Percentiles rank a stretch among this genome's conserved stretches.
Evolutionary conservation across 1,139 yeast genomes (phyloP).

Genomic region (Zygoascus sp.): DNA sequence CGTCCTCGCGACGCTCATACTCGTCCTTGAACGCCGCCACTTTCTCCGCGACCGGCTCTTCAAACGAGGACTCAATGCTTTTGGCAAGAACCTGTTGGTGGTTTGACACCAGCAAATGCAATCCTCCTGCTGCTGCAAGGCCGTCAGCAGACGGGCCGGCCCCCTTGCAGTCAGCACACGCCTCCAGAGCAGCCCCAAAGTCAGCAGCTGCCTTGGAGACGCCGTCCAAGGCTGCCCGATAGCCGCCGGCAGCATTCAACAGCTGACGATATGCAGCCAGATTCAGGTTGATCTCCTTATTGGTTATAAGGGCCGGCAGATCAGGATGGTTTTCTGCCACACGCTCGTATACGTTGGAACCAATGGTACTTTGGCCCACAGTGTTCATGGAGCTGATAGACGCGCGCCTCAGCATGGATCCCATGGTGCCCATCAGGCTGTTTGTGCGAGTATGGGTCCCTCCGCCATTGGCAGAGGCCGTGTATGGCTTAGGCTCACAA

Average conservation of each 20-base stretch:
- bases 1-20: conserved; percentile 42
- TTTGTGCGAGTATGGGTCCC: conserved; percentile 10
- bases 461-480: neutral
- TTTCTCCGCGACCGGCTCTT: conserved; percentile 46
- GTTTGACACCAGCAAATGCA: conserved; percentile 71
- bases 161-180: conserved; percentile 65
- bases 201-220: conserved; percentile 64
- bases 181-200: conserved; percentile 69
- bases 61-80: conserved; percentile 50
- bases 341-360: conserved; percentile 17
- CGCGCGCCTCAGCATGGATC: conserved; percentile 20
- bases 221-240: conserved; percentile 46
- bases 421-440: conserved; percentile 12
- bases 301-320: conserved; percentile 55
- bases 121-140: conserved; percentile 66
- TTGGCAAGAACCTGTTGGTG: conserved; percentile 69
- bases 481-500: neutral
- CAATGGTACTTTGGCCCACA: conserved; percentile 17
- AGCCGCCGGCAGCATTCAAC: conserved; percentile 48
- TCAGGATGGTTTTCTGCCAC: conserved; percentile 37
- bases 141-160: conserved; percentile 62
- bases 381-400: conserved; percentile 26
- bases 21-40: conserved; percentile 22
- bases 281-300: conserved; percentile 52
- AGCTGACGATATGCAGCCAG: conserved; percentile 46